A percentile compares a stretch with the other conserved stretches of the same genome.
Conservation (phyloP, 2,329 filamentous ascomycete genomes). For the Ceratocystis huliohia region DNA sequence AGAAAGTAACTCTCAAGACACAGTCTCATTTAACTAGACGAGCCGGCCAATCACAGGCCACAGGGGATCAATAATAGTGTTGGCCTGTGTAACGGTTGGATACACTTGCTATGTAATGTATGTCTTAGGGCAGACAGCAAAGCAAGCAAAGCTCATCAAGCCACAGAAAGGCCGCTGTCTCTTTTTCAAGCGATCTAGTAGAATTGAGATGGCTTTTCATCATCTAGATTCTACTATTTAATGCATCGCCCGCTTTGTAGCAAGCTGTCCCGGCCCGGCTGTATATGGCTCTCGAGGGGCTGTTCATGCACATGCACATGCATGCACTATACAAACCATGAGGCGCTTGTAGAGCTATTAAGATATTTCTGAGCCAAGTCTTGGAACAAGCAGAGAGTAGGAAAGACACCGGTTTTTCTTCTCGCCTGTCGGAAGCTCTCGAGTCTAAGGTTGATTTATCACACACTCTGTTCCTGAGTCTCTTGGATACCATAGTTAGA, state of each 20-base stretch:
- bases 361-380: background rate
- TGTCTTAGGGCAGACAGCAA: background rate
- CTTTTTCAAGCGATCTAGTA: background rate
- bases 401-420: background rate
- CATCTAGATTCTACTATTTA: background rate
- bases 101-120: background rate
- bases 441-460: background rate
- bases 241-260: background rate
- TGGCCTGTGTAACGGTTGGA: background rate
- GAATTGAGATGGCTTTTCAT: background rate
- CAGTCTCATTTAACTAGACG: background rate
- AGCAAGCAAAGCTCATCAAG: background rate
- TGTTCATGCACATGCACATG: background rate
- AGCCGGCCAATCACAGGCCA: background rate
- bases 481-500: background rate
- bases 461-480: background rate
- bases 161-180: background rate
- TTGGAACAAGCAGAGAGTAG: background rate
- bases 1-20: background rate
- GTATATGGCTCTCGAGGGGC: background rate
- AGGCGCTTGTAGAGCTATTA: background rate
- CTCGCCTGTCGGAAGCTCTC: slow-evolving; percentile 2
- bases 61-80: background rate
- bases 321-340: background rate
- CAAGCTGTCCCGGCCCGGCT: background rate